Evolutionary conservation across 306 rosid genomes (phyloP).

Genomic region (Casuarina equisetifolia): DNA sequence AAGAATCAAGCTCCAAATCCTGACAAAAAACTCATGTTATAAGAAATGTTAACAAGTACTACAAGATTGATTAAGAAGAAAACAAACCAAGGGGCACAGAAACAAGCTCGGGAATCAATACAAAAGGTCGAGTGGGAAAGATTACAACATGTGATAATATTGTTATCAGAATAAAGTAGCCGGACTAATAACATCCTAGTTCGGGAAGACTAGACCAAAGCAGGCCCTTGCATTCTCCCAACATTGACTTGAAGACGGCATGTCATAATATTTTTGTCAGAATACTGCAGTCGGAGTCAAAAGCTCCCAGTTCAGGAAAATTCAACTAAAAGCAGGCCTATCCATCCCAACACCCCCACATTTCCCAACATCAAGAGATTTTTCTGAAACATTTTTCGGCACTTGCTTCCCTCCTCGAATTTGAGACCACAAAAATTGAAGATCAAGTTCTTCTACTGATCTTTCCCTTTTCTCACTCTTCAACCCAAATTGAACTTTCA

Average conservation of each 20-base stretch:
- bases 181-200: no score
- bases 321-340: no score
- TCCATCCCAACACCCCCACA: background rate
- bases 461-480: background rate
- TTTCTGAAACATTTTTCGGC: background rate
- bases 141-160: background rate
- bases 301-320: no score
- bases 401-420: no score
- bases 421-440: background rate
- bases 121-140: background rate
- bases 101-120: background rate
- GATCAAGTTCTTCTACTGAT: background rate
- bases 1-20: constrained; percentile 34
- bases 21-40: constrained; percentile 21
- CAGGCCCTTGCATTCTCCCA: no score
- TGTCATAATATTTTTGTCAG: no score
- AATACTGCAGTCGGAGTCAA: no score
- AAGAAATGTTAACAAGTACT: constrained; percentile 3
- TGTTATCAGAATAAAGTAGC: background rate
- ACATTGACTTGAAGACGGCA: no score
- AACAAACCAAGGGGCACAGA: background rate
- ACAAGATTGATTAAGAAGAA: background rate
- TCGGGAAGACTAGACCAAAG: no score
- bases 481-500: background rate
- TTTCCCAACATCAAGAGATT: background rate